A percentile compares a stretch with the other conserved stretches of the same genome.
Conservation (phyloP, 2,329 filamentous ascomycete genomes). For the Hymenoscyphus albidus region DNA sequence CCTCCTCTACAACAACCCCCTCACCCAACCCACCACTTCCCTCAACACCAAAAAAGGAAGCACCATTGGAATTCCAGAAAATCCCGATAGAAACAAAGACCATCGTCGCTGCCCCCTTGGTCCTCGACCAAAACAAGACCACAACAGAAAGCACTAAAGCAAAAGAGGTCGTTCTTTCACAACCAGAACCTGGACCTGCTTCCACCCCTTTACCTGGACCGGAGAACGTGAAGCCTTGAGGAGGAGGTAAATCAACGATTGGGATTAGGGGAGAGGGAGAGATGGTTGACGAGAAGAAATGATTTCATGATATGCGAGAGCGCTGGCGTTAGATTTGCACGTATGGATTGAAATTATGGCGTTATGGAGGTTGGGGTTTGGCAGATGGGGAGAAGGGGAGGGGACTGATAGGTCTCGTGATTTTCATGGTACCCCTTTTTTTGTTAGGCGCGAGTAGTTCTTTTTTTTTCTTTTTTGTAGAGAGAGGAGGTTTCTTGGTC, state of each 20-base stretch:
- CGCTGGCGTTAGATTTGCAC: too few species aligned
- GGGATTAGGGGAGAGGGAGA: not conserved
- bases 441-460: too few species aligned
- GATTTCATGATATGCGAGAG: not conserved
- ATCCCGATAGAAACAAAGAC: not conserved
- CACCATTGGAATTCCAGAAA: not conserved
- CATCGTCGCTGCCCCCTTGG: not conserved
- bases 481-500: too few species aligned
- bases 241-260: too few species aligned
- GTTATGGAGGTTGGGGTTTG: too few species aligned
- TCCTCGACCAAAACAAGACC: not conserved
- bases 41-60: not conserved
- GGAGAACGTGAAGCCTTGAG: not conserved
- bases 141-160: not conserved
- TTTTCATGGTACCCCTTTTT: too few species aligned
- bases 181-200: not conserved
- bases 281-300: not conserved
- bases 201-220: not conserved
- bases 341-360: too few species aligned
- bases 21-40: not conserved
- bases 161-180: not conserved
- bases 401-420: too few species aligned
- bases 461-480: too few species aligned
- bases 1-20: not conserved
- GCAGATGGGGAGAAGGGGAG: too few species aligned